A percentile compares a stretch with the other conserved stretches of the same genome.
phyloP scores from a whole-genome alignment of 2,329 filamentous ascomycete genomes.

The Fonsecaea nubica region DNA sequence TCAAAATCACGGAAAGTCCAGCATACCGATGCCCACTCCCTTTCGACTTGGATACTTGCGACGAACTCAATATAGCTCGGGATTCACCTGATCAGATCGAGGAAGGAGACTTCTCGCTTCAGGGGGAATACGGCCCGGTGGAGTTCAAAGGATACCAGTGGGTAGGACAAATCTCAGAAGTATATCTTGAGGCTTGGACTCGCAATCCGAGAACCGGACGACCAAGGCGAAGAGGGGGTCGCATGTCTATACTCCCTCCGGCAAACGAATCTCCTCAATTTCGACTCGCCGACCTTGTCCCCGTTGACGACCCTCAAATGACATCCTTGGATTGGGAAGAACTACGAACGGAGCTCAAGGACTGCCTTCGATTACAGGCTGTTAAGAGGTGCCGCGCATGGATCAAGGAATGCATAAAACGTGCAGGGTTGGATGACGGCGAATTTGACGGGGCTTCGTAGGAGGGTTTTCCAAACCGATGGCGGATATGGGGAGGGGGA shows the following conservation, averaged over 20 bases:
- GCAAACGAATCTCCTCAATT: constrained; percentile 13
- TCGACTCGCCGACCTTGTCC: constrained; percentile 17
- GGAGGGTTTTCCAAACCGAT: background rate
- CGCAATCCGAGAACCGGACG: constrained; percentile 5
- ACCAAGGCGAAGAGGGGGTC: constrained; percentile 4
- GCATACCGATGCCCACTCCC: constrained; percentile 1
- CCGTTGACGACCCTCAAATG: constrained; percentile 10
- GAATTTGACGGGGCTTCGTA: background rate
- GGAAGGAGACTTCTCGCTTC: background rate
- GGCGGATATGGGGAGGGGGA: background rate
- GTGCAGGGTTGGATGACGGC: background rate
- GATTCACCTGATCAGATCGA: background rate
- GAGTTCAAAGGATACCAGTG: constrained; percentile 18
- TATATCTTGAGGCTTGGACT: constrained; percentile 15
- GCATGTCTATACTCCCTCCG: constrained; percentile 8
- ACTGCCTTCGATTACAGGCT: constrained; percentile 5
- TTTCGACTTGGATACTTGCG: constrained; percentile 5
- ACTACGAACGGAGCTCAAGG: constrained; percentile 9
- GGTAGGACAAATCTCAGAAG: constrained; percentile 16
- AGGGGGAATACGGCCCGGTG: constrained; percentile 11
- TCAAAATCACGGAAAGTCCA: constrained; percentile 1
- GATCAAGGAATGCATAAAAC: background rate
- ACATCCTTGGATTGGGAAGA: constrained; percentile 18
- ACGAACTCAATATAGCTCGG: background rate
- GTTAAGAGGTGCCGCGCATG: background rate